Percentiles rank a stretch among this genome's conserved stretches.
Evolutionary conservation across 2,329 filamentous ascomycete genomes (phyloP).

Genomic region (Corniculantispora saksenae): DNA sequence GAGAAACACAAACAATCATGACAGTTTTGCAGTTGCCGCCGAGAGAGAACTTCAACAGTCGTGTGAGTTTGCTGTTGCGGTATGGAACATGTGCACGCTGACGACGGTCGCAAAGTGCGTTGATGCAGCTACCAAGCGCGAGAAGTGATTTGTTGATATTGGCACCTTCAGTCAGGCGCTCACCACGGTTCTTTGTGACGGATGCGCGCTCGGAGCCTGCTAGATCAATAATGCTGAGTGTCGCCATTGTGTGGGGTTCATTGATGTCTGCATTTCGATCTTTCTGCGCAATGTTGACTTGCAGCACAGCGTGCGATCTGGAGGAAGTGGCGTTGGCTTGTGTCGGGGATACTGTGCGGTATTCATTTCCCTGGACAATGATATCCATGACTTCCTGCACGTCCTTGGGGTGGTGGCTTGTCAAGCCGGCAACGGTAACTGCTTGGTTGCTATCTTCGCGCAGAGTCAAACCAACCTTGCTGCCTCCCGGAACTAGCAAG

Average conservation of each 20-base stretch:
- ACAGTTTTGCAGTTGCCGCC: constrained; percentile 98
- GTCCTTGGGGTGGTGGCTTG: constrained; percentile 85
- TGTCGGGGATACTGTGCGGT: constrained; percentile 92
- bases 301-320: constrained; percentile 92
- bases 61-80: constrained; percentile 94
- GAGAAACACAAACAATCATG: constrained; percentile 99
- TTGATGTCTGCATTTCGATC: constrained; percentile 89
- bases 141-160: constrained; percentile 99
- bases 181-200: constrained; percentile 93
- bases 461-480: constrained; percentile 83
- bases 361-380: constrained; percentile 92
- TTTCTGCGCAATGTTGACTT: constrained; percentile 94
- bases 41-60: constrained; percentile 92
- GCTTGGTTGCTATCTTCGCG: constrained; percentile 92
- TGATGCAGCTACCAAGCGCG: constrained; percentile 94
- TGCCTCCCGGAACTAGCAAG: constrained; percentile 80
- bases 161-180: constrained; percentile 86
- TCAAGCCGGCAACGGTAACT: constrained; percentile 87
- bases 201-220: constrained; percentile 95
- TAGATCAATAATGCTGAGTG: constrained; percentile 95
- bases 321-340: constrained; percentile 97
- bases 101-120: constrained; percentile 89
- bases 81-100: constrained; percentile 95
- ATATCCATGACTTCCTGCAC: constrained; percentile 99
- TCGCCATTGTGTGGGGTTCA: constrained; percentile 97